phyloP scores from a whole-genome alignment of 2,329 filamentous ascomycete species.

The Elsinoe ampelina region DNA sequence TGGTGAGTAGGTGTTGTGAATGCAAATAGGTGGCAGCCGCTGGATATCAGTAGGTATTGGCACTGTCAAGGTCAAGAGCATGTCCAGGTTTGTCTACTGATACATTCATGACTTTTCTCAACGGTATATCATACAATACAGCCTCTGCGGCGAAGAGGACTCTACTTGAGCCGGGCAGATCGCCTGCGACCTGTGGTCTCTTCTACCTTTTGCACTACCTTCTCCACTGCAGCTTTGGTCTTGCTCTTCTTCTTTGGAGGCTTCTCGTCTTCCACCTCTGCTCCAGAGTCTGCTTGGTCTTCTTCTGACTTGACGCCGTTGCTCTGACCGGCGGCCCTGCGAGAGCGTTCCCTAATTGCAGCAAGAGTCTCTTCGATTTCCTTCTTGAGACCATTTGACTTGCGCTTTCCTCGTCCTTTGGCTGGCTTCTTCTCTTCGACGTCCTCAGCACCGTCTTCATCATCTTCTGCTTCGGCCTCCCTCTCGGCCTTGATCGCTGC shows the following conservation, averaged over 20 bases:
- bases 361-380: neutral
- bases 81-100: neutral
- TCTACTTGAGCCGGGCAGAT: conserved; percentile 5
- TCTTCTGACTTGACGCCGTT: conserved; percentile 1
- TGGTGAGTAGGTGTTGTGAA: too few relatives aligned
- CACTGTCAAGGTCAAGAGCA: too few relatives aligned
- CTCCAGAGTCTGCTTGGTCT: neutral
- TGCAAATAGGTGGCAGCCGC: too few relatives aligned
- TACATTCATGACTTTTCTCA: neutral
- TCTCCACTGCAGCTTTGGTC: neutral
- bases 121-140: neutral
- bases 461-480: conserved; percentile 4
- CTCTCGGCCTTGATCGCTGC: conserved; percentile 28
- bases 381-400: conserved; percentile 8
- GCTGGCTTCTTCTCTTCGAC: conserved; percentile 11
- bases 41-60: too few relatives aligned
- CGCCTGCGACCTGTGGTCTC: conserved; percentile 8
- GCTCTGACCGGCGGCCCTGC: neutral
- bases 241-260: conserved; percentile 1
- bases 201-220: neutral
- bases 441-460: neutral
- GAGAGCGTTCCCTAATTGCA: conserved; percentile 2
- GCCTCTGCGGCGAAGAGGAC: too few relatives aligned
- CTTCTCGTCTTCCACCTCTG: neutral
- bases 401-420: conserved; percentile 13